These are phyloP conservation scores for Fistulinella prunicolor DNA, from an alignment of 768 basidiomycete genomes.

Conservation along the genomic window DNA sequence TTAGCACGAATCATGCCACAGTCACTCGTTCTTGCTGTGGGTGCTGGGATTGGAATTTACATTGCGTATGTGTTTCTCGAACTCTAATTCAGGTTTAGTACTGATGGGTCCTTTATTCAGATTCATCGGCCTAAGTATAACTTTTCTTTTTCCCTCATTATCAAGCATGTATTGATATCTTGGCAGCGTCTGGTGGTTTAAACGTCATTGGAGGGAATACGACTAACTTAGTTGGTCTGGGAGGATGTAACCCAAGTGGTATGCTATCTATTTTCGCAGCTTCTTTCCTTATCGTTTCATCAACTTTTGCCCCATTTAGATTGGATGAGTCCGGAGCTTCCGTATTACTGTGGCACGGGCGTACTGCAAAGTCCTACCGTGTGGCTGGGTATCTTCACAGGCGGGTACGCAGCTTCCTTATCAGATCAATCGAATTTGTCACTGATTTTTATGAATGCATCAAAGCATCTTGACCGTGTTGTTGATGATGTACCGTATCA, in stretches of 20 bases:
- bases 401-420: constrained; percentile 53
- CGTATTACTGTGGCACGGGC: constrained; percentile 58
- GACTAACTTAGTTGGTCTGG: constrained; percentile 68
- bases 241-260: constrained; percentile 63
- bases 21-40: constrained; percentile 80
- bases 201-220: constrained; percentile 74
- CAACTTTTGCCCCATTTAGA: constrained; percentile 29
- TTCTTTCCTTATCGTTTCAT: constrained; percentile 11
- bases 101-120: constrained; percentile 34
- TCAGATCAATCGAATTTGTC: not conserved
- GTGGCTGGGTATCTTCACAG: constrained; percentile 86
- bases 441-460: constrained; percentile 1
- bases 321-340: constrained; percentile 42
- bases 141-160: not conserved
- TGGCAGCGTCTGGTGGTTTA: constrained; percentile 60
- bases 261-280: constrained; percentile 7
- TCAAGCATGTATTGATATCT: constrained; percentile 2
- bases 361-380: constrained; percentile 73
- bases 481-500: constrained; percentile 81
- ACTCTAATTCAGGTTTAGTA: not conserved
- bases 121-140: constrained; percentile 71
- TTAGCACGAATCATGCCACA: constrained; percentile 85
- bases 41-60: constrained; percentile 84
- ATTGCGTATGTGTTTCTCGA: constrained; percentile 57
- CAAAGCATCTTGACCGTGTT: constrained; percentile 69